Evolutionary conservation across 2,329 filamentous ascomycete genomes (phyloP), one percentile per base, ranked within the genome.

Genomic region (Pyrenochaeta sp.): DNA sequence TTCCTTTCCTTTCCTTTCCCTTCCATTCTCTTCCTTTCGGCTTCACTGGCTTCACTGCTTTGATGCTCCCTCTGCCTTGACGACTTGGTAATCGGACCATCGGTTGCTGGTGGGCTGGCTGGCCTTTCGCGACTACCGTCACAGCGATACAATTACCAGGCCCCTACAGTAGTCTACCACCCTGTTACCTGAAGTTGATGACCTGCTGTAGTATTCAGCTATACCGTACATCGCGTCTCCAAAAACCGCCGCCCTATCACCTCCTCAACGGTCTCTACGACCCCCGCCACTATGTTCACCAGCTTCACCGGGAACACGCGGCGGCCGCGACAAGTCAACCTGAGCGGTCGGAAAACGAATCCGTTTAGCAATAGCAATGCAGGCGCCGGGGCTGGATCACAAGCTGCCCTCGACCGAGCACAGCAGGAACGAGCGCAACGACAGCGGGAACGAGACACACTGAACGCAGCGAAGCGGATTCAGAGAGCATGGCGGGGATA

Each of bases 291-390:
- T 64, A 97, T 97, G 94, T 96, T 95, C 80, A 89, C 91, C 61
- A 93, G 91, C 52, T 99, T 99, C 81, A 95, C 91, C 25, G 95
- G 95, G 68, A 91, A 82, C 79, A 91, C 92, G 69, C 89, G 92
- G 72, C 91, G 91, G 66, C 90, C 90, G 61, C 90, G 95, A 65
- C 93, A 97, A 77, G 92, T 98, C 75, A 97, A 98, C 79, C 89
- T 99, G 61, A 95, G 92, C 66, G 95, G 93, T 62, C 90, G 93
- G 68, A 87, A 87, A 65, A 83, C 83, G 50, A 96, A 97, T 72
- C 92, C 93, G 3, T 96, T 95, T 77, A 88, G 36, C 36, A 39
- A 8, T 13, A 39, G 36, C 15, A 39, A 85, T 50, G 78, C 77
- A 52, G 77, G 85, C 59, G 86, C 86, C 58, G 84, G 84, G 15